Evolutionary conservation across 1,284 basidiomycete species (phyloP).

Genomic region (Chondrostereum purpureum): DNA sequence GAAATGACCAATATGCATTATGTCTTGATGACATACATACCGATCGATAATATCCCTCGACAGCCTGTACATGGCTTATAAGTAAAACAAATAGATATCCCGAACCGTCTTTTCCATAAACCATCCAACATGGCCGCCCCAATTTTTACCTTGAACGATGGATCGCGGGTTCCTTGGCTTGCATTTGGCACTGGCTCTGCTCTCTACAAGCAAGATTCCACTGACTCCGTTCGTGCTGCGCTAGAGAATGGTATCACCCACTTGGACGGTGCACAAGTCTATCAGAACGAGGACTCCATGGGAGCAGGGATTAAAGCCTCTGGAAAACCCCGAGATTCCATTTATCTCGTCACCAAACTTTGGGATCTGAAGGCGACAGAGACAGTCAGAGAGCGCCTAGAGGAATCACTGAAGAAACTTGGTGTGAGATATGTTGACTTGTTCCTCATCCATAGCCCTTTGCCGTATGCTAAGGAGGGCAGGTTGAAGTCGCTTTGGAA

Average conservation of each 20-base stretch:
- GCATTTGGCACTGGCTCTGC: constrained; percentile 70
- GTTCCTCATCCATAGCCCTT: constrained; percentile 39
- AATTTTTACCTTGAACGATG: constrained; percentile 52
- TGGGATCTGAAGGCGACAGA: constrained; percentile 16
- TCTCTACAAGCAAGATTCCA: constrained; percentile 45
- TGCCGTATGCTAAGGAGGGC: constrained; percentile 11
- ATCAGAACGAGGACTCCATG: constrained; percentile 29
- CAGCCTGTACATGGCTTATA: no score
- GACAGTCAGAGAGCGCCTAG: constrained; percentile 23
- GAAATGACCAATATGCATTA: no score
- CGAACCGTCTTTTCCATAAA: no score
- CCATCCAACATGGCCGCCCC: no score
- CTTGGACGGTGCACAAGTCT: constrained; percentile 37
- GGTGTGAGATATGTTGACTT: constrained; percentile 32
- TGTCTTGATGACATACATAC: no score
- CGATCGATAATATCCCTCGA: no score
- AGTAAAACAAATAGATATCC: no score
- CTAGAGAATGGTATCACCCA: constrained; percentile 48
- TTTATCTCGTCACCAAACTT: constrained; percentile 35
- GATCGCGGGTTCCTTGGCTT: constrained; percentile 49
- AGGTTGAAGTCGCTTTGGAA: constrained; percentile 27
- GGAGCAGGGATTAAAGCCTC: constrained; percentile 24
- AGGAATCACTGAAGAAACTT: constrained; percentile 31
- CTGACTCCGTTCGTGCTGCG: constrained; percentile 42
- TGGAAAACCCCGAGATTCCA: constrained; percentile 20